Conservation (phyloP, 1,284 basidiomycete genomes). For the Rhodotorula sp. region DNA sequence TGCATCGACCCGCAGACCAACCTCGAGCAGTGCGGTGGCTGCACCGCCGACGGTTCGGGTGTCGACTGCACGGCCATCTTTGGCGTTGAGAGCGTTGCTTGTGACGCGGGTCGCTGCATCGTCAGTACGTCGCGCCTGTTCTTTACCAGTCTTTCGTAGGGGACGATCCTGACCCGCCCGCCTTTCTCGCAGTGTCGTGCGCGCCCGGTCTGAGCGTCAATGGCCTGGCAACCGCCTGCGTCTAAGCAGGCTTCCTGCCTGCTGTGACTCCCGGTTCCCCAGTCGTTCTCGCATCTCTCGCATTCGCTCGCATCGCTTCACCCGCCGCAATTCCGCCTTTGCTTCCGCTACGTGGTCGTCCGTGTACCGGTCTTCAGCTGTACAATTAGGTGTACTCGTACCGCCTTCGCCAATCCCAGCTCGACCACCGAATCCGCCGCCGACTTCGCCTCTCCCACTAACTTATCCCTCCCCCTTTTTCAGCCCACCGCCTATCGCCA, state of each 20-base stretch:
- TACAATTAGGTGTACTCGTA: slow-evolving; percentile 3
- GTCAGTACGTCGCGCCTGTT: slow-evolving; percentile 30
- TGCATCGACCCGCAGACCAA: slow-evolving; percentile 52
- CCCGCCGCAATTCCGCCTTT: neutral
- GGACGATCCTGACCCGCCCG: neutral
- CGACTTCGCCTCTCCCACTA: neutral
- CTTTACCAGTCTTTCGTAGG: rapidly evolving
- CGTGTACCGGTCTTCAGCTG: neutral
- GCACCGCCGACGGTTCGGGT: slow-evolving; percentile 62
- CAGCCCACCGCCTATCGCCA: neutral
- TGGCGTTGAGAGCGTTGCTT: slow-evolving; percentile 68
- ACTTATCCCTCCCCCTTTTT: slow-evolving; percentile 5
- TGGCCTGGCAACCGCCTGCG: slow-evolving; percentile 28
- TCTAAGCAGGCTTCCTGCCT: slow-evolving; percentile 2
- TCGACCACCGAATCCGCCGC: neutral
- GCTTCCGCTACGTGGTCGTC: neutral
- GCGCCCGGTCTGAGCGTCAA: slow-evolving; percentile 32
- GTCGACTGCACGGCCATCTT: slow-evolving; percentile 69
- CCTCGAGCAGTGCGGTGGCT: slow-evolving; percentile 67
- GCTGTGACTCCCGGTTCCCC: neutral
- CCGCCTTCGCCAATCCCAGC: neutral
- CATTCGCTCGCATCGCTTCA: neutral
- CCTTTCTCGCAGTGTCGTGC: slow-evolving; percentile 26
- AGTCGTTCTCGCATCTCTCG: slow-evolving; percentile 1
- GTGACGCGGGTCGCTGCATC: slow-evolving; percentile 50